Base-by-base conservation (phyloP, 1,284 basidiomycete species). In the Moesziomyces sp. region DNA sequence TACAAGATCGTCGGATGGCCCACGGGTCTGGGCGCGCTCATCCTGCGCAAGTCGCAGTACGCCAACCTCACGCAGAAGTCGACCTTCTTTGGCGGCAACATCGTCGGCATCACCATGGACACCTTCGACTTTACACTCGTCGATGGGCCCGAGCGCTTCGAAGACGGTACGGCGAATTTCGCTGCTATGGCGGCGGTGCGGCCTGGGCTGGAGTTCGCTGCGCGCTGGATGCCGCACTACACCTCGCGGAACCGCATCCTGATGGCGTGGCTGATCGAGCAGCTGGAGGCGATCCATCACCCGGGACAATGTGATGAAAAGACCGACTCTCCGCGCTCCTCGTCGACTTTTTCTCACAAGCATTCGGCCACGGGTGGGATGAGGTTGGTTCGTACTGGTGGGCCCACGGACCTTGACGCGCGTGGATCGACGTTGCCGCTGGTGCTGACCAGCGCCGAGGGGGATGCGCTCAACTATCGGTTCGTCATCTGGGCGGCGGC, bases 1-100 rank as follows among this genome's bases (percentile, higher is more conserved):
- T 71, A 70, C 53, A 70, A 70, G 54, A 70, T 70, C 50, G 52
- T 53, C 14, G 67, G 67, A 10, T 70, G 53, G 28, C 67, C 67
- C 2, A 70, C 67, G 0, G 67, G 67, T 0, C 4, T 71, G 0
- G 68, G 68, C 0, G 68, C 62, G 3, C 33, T 71, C 23, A 24
- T 71, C 4, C 0, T 71, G 38, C 44, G 42, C 5, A 71, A 71
- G 19, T 38, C 19, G 0, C 45, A 24, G 19, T 71, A 71, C 21
- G 48, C 16, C 3, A 43, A 49, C 10, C 6, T 61, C 53, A 46
- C 42, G 0, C 3, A n/a, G 1, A 71, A 61, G 13, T 6, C n/a
- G 2, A 71, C 68, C 16, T 71, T 71, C 21, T 71, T 51, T 33
- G 68, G 68, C 7, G 68, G 68, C 1, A 71, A 71, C n/a, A 65